Evolutionary conservation across 1,139 yeast species (phyloP).

Genomic region (Geotrichum klebahnii): DNA sequence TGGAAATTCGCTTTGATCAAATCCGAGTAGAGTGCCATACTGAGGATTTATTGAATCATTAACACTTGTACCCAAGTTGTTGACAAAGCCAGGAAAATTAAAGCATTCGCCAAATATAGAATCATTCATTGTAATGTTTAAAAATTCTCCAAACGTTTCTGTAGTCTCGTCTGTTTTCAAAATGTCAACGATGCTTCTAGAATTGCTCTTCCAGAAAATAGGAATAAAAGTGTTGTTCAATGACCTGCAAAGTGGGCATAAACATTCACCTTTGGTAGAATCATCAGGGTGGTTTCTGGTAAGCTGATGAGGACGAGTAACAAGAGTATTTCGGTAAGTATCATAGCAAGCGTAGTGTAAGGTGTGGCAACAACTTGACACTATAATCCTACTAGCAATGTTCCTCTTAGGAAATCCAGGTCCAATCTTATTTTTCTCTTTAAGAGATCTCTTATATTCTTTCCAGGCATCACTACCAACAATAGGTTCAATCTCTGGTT

Average conservation of each 20-base stretch:
- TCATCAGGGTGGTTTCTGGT: conserved; percentile 81
- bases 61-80: not conserved
- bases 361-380: conserved; percentile 90
- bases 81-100: not conserved
- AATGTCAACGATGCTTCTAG: conserved; percentile 23
- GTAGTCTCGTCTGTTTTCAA: conserved; percentile 16
- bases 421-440: conserved; percentile 51
- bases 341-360: conserved; percentile 79
- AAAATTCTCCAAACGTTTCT: conserved; percentile 13
- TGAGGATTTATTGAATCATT: not conserved
- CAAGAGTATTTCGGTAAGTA: too few relatives aligned
- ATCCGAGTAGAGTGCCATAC: conserved; percentile 2
- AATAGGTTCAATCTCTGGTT: conserved; percentile 34
- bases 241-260: conserved; percentile 89
- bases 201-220: conserved; percentile 45
- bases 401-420: conserved; percentile 59
- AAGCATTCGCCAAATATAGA: not conserved
- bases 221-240: conserved; percentile 82
- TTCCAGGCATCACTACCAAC: conserved; percentile 39
- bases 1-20: not conserved
- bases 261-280: conserved; percentile 55
- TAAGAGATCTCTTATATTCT: conserved; percentile 39
- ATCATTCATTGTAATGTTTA: not conserved
- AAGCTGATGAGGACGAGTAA: conserved; percentile 63
- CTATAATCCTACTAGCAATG: conserved; percentile 44